A percentile compares a stretch with the other conserved stretches of the same genome.
Conservation (phyloP, 257 asterid genomes). For the Coffea eugenioides region DNA sequence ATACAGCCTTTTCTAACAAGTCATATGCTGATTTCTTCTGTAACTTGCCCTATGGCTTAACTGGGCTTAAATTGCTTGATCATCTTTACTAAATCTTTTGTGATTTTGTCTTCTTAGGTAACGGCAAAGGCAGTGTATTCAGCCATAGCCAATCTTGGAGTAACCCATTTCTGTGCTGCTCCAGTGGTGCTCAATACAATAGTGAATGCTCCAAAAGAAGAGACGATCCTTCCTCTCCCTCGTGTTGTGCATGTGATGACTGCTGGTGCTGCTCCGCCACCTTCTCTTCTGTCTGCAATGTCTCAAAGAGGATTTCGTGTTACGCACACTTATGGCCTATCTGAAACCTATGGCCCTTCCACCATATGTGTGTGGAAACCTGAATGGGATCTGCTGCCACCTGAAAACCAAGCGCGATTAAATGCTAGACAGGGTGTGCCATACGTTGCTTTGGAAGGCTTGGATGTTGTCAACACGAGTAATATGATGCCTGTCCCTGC, state of each 20-base stretch:
- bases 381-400: conserved; percentile 84
- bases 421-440: conserved; percentile 86
- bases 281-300: conserved; percentile 75
- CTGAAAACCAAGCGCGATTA: conserved; percentile 62
- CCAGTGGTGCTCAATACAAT: conserved; percentile 89
- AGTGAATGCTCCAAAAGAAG: conserved; percentile 63
- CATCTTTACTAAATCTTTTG: not conserved
- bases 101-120: conserved; percentile 45
- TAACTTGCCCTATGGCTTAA: not conserved
- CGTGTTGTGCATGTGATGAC: conserved; percentile 82
- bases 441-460: conserved; percentile 62
- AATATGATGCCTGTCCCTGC: conserved; percentile 66
- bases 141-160: conserved; percentile 71
- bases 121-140: conserved; percentile 84
- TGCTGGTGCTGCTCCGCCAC: conserved; percentile 97
- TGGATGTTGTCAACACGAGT: conserved; percentile 62
- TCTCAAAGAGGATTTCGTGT: conserved; percentile 75
- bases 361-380: conserved; percentile 95
- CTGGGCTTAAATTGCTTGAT: not conserved
- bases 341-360: conserved; percentile 92
- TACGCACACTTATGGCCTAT: conserved; percentile 87
- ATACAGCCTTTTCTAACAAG: not conserved
- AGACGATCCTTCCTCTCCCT: conserved; percentile 74
- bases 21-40: not conserved
- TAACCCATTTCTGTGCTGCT: conserved; percentile 96